These are phyloP conservation scores for Pseudodiploospora longispora DNA, from an alignment of 2,329 filamentous ascomycete genomes.

Conservation along the genomic window DNA sequence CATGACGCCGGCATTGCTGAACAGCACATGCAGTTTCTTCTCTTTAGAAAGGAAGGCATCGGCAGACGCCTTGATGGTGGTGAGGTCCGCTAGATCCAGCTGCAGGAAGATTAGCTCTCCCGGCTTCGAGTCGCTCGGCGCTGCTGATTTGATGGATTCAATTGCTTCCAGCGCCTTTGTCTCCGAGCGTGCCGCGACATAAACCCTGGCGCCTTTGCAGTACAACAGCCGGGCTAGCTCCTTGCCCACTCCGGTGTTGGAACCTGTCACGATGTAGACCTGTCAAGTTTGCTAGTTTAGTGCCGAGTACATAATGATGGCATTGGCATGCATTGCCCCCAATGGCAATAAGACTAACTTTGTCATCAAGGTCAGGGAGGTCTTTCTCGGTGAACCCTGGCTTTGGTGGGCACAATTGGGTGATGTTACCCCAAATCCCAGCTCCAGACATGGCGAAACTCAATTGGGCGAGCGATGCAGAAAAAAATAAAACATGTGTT, in stretches of 20 bases:
- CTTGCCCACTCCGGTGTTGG: slow-evolving; percentile 36
- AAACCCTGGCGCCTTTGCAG: slow-evolving; percentile 43
- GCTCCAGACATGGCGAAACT: too few species aligned
- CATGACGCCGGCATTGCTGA: slow-evolving; percentile 37
- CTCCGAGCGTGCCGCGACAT: slow-evolving; percentile 40
- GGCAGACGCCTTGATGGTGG: slow-evolving; percentile 19
- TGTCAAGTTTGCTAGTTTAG: slow-evolving; percentile 7
- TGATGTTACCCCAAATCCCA: not conserved
- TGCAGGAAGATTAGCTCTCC: slow-evolving; percentile 33
- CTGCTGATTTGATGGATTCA: slow-evolving; percentile 26
- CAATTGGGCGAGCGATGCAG: too few species aligned
- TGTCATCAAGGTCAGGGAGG: slow-evolving; percentile 40
- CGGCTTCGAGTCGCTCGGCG: slow-evolving; percentile 18
- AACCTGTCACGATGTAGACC: slow-evolving; percentile 43
- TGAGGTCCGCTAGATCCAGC: slow-evolving; percentile 33
- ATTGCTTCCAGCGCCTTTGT: slow-evolving; percentile 36
- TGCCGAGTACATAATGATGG: not conserved
- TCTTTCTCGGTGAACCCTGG: slow-evolving; percentile 41
- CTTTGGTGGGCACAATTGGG: slow-evolving; percentile 6
- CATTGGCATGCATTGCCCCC: not conserved
- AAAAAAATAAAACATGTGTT: too few species aligned
- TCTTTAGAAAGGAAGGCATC: slow-evolving; percentile 15
- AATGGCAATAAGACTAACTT: slow-evolving; percentile 37
- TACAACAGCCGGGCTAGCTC: slow-evolving; percentile 47
- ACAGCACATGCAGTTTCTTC: slow-evolving; percentile 26